phyloP scores from a whole-genome alignment of 192 early-diverging fungal genomes.

The Physocladia obscura region DNA sequence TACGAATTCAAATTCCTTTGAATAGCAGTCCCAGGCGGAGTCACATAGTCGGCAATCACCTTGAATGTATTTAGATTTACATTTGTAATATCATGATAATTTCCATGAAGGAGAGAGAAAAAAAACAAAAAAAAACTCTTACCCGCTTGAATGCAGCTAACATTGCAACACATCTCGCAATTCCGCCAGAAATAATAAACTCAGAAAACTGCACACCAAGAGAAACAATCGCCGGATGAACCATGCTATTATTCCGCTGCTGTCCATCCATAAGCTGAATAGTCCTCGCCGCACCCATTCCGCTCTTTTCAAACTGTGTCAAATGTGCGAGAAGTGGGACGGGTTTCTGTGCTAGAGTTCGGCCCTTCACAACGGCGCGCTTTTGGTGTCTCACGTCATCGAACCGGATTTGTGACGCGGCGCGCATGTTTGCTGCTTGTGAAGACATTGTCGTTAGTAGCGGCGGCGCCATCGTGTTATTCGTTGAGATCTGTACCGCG shows the following conservation, averaged over 20 bases:
- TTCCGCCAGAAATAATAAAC: conserved; percentile 85
- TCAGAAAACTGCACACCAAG: conserved; percentile 87
- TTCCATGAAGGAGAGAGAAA: too few relatives aligned
- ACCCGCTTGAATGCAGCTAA: conserved; percentile 80
- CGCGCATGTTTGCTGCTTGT: conserved; percentile 10
- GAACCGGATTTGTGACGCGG: conserved; percentile 21
- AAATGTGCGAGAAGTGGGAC: conserved; percentile 79
- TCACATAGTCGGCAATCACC: conserved; percentile 88
- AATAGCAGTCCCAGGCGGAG: conserved; percentile 78
- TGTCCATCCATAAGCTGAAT: conserved; percentile 13
- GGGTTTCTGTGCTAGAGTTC: conserved; percentile 41
- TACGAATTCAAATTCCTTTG: conserved; percentile 77
- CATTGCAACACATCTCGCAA: conserved; percentile 88
- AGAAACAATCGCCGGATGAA: conserved; percentile 84
- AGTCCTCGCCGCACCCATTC: conserved; percentile 11
- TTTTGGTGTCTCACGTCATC: conserved; percentile 35
- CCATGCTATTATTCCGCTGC: conserved; percentile 40
- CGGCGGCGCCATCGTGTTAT: too few relatives aligned
- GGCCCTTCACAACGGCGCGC: conserved; percentile 10
- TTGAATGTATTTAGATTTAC: not conserved
- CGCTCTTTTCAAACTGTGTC: conserved; percentile 54
- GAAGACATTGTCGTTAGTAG: conserved; percentile 6
- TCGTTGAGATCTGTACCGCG: too few relatives aligned
- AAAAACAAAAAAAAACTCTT: not conserved
- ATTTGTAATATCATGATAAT: too few relatives aligned